Evolutionary conservation across 2,329 filamentous ascomycete genomes (phyloP).

Genomic region (Akanthomyces muscarius): DNA sequence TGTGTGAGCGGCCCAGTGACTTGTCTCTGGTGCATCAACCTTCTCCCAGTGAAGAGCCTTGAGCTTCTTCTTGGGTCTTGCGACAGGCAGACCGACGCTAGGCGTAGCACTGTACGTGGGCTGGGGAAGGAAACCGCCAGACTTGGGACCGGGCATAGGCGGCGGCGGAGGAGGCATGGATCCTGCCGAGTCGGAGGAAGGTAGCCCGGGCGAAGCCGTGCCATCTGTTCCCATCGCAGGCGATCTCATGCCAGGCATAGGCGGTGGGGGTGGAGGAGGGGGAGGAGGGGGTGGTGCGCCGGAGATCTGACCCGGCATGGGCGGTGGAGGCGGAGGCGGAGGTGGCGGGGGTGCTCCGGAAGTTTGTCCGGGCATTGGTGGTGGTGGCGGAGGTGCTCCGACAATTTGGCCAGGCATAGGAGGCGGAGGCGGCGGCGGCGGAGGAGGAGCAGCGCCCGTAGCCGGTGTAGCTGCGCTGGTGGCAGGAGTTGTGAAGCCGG

Average conservation of each 20-base stretch:
- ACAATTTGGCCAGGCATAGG: conserved; percentile 31
- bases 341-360: conserved; percentile 33
- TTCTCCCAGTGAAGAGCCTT: conserved; percentile 99
- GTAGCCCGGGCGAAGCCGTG: conserved; percentile 40
- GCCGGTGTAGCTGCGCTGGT: conserved; percentile 30
- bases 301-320: conserved; percentile 29
- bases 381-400: conserved; percentile 34
- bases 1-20: conserved; percentile 85
- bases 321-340: conserved; percentile 38
- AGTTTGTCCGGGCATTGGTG: conserved; percentile 33
- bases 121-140: conserved; percentile 72
- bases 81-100: conserved; percentile 69
- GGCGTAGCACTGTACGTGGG: conserved; percentile 49
- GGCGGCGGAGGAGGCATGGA: conserved; percentile 53
- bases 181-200: conserved; percentile 33
- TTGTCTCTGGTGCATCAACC: conserved; percentile 85
- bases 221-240: conserved; percentile 36
- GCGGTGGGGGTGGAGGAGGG: conserved; percentile 31
- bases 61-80: conserved; percentile 96
- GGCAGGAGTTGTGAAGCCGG: conserved; percentile 46
- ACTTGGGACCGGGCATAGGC: conserved; percentile 64
- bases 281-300: conserved; percentile 34
- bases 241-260: conserved; percentile 35
- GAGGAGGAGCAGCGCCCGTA: conserved; percentile 35
- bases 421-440: conserved; percentile 46